Percentiles rank a stretch among this genome's conserved stretches.
Conservation (phyloP, 2,329 filamentous ascomycete genomes). For the Fusarium goolgardi region DNA sequence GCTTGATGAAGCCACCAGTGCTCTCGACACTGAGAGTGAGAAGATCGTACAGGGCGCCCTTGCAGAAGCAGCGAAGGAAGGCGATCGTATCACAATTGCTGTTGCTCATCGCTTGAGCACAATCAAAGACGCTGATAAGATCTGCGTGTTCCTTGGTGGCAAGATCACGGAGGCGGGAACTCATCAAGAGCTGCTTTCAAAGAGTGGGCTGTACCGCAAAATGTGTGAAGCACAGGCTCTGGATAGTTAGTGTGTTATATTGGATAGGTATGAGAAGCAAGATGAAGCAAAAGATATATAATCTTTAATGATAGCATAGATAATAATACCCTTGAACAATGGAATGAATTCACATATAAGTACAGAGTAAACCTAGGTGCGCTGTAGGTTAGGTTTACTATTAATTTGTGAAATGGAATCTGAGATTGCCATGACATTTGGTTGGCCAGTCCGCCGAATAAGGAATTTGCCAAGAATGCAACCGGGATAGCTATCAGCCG, state of each 20-base stretch:
- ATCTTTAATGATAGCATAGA: slow-evolving; percentile 27
- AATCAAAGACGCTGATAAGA: slow-evolving; percentile 78
- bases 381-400: slow-evolving; percentile 5
- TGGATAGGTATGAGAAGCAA: no score
- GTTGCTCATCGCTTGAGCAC: slow-evolving; percentile 93
- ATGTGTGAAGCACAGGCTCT: slow-evolving; percentile 60
- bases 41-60: slow-evolving; percentile 79
- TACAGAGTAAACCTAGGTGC: neutral
- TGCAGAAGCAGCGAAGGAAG: slow-evolving; percentile 76
- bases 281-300: slow-evolving; percentile 10
- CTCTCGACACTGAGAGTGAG: slow-evolving; percentile 47
- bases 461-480: slow-evolving; percentile 21
- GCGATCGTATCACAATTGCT: slow-evolving; percentile 60
- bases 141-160: slow-evolving; percentile 70
- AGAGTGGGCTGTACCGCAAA: slow-evolving; percentile 60
- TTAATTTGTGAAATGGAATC: neutral
- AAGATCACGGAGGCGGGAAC: slow-evolving; percentile 68
- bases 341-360: neutral
- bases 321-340: slow-evolving; percentile 28
- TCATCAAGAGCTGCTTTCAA: slow-evolving; percentile 65
- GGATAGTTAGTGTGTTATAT: slow-evolving; percentile 40
- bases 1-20: slow-evolving; percentile 46
- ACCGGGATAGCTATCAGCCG: neutral
- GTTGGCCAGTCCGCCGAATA: neutral
- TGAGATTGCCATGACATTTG: neutral